These are phyloP conservation scores for Gnetum montanum DNA, from an alignment of 75 land plant species.

Conservation along the genomic window DNA sequence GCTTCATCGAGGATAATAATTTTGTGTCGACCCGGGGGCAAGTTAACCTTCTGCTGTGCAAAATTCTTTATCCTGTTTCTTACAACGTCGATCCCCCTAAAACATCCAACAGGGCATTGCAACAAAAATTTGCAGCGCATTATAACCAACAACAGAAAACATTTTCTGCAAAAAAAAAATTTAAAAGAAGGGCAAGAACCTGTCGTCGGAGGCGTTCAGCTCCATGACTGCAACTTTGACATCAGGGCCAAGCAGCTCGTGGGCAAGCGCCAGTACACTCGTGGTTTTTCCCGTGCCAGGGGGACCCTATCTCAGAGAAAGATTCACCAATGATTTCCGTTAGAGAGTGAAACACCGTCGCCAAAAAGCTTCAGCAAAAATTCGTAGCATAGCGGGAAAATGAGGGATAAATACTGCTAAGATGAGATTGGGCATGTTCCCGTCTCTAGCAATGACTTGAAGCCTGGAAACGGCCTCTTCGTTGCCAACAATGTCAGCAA, in stretches of 20 bases:
- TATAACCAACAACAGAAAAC: slow-evolving; percentile 5
- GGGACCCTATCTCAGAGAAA: slow-evolving; percentile 63
- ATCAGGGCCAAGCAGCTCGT: slow-evolving; percentile 84
- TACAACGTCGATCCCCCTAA: slow-evolving; percentile 97
- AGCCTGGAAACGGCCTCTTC: slow-evolving; percentile 86
- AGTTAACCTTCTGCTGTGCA: slow-evolving; percentile 96
- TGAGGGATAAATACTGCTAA: slow-evolving; percentile 48
- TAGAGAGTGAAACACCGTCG: background rate
- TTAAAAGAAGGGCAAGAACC: slow-evolving; percentile 23
- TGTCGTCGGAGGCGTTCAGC: slow-evolving; percentile 98
- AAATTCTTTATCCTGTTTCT: slow-evolving; percentile 99
- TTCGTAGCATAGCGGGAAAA: background rate
- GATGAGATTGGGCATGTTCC: slow-evolving; percentile 99
- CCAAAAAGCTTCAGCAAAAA: background rate
- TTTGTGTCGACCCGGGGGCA: slow-evolving; percentile 91
- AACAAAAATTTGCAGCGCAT: background rate
- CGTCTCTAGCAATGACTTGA: slow-evolving; percentile 91
- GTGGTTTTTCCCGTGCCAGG: slow-evolving; percentile 99
- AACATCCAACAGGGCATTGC: slow-evolving; percentile 5
- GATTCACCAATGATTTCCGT: background rate
- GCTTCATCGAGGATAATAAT: slow-evolving; percentile 94
- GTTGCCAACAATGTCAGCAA: slow-evolving; percentile 89
- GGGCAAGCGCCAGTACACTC: slow-evolving; percentile 93
- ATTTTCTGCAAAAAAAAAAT: background rate
- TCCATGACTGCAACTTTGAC: slow-evolving; percentile 89